Conservation (phyloP, 23 red algal species). For the Gracilaria caudata region DNA sequence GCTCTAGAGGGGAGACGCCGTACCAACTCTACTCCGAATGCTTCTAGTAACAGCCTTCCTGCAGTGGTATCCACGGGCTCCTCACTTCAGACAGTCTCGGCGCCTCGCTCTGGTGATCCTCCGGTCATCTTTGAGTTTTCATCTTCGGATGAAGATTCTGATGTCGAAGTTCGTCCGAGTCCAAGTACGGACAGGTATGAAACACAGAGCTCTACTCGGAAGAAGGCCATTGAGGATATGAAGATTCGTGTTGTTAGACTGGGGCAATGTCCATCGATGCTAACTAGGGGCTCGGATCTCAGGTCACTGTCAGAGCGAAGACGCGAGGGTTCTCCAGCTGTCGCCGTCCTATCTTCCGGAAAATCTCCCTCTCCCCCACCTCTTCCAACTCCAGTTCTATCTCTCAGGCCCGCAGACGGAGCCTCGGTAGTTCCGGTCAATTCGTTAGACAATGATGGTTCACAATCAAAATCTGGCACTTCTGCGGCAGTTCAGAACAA, state of each 20-base stretch:
- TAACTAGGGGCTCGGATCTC: background rate
- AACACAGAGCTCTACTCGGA: background rate
- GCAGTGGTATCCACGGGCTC: background rate
- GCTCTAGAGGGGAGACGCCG: slow-evolving; percentile 3
- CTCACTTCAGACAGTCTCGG: background rate
- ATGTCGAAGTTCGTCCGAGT: background rate
- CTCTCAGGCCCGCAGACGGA: background rate
- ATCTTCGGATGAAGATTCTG: background rate
- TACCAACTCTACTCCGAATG: background rate
- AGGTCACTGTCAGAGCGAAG: slow-evolving; percentile 7
- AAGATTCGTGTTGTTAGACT: slow-evolving; percentile 47
- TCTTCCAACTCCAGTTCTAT: background rate
- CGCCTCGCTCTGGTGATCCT: background rate
- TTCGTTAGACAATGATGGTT: background rate
- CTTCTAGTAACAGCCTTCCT: background rate
- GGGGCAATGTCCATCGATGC: slow-evolving; percentile 53
- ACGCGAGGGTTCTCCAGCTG: background rate
- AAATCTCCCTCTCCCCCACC: background rate
- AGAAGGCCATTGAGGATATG: slow-evolving; percentile 54
- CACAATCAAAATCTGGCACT: background rate
- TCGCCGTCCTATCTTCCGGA: too few relatives aligned
- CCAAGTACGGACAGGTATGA: background rate
- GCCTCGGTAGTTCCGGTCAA: background rate
- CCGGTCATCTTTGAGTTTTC: slow-evolving; percentile 24
- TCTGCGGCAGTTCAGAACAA: background rate